Evolutionary conservation across 768 basidiomycete genomes (phyloP).

Genomic region (Termitomyces sp.): DNA sequence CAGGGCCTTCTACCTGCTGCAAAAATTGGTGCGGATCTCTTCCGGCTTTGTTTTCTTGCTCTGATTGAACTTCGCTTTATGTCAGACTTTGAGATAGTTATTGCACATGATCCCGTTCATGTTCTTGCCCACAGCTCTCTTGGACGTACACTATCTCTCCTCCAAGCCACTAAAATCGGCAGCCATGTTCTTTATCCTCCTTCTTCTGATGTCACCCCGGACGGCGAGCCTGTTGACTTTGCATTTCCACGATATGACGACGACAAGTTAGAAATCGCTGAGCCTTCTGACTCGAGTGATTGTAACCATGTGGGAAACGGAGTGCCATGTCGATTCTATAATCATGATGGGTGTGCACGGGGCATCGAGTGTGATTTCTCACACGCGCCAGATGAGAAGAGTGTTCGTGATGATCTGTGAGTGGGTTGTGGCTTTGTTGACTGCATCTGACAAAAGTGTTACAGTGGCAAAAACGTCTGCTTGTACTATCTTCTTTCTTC

Average conservation of each 20-base stretch:
- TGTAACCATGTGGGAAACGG: conserved; percentile 49
- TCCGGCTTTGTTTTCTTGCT: neutral
- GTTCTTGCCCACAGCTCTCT: conserved; percentile 26
- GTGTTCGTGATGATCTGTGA: conserved; percentile 52
- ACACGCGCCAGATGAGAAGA: conserved; percentile 54
- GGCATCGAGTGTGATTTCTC: conserved; percentile 42
- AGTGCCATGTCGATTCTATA: conserved; percentile 54
- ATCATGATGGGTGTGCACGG: conserved; percentile 46
- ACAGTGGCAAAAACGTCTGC: conserved; percentile 54
- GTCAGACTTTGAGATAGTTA: conserved; percentile 34
- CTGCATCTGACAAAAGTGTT: neutral
- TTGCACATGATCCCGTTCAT: conserved; percentile 27
- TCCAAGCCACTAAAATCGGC: conserved; percentile 14
- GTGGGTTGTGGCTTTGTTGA: conserved; percentile 17
- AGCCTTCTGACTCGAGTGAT: conserved; percentile 53
- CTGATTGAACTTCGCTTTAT: neutral
- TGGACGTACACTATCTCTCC: conserved; percentile 13
- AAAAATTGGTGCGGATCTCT: conserved; percentile 24
- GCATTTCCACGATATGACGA: conserved; percentile 32
- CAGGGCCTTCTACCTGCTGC: conserved; percentile 20
- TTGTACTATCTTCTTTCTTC: conserved; percentile 33
- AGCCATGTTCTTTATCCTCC: conserved; percentile 10
- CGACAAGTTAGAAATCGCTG: conserved; percentile 33
- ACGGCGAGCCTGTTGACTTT: conserved; percentile 27
- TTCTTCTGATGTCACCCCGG: neutral